Percentiles rank a stretch among this genome's conserved stretches.
Evolutionary conservation across 768 basidiomycete genomes (phyloP).

Genomic region (Mycena haematopus): DNA sequence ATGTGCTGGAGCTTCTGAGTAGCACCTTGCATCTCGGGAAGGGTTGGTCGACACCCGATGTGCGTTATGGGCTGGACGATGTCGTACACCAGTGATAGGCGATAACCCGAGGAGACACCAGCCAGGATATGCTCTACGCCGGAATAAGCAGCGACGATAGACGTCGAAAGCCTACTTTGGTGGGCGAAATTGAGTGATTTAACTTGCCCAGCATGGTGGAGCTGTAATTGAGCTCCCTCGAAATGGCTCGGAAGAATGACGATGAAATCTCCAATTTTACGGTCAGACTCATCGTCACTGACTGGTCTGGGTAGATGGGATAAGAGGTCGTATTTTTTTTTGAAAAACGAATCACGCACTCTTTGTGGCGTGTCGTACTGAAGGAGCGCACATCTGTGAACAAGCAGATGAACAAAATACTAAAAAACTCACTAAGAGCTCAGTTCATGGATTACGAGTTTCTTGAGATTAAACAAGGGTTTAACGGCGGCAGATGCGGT

Average conservation of each 20-base stretch:
- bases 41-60: neutral
- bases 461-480: neutral
- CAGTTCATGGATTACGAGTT: conserved; percentile 16
- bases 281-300: neutral
- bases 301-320: no score
- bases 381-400: no score
- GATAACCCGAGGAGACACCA: conserved; percentile 6
- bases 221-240: conserved; percentile 6
- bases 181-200: conserved; percentile 1
- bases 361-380: neutral
- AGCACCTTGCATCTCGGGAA: neutral
- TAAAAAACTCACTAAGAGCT: conserved; percentile 7
- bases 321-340: no score
- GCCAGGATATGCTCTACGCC: conserved; percentile 5
- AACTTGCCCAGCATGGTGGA: neutral
- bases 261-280: neutral
- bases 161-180: conserved; percentile 1
- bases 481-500: no score
- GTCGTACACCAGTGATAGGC: conserved; percentile 9
- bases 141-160: conserved; percentile 1
- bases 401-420: neutral
- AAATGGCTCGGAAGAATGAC: conserved; percentile 14
- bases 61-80: neutral
- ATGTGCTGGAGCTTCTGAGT: neutral
- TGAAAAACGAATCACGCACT: no score